Conservation (phyloP, 1,284 basidiomycete genomes). For the Bondarzewia mesenterica region DNA sequence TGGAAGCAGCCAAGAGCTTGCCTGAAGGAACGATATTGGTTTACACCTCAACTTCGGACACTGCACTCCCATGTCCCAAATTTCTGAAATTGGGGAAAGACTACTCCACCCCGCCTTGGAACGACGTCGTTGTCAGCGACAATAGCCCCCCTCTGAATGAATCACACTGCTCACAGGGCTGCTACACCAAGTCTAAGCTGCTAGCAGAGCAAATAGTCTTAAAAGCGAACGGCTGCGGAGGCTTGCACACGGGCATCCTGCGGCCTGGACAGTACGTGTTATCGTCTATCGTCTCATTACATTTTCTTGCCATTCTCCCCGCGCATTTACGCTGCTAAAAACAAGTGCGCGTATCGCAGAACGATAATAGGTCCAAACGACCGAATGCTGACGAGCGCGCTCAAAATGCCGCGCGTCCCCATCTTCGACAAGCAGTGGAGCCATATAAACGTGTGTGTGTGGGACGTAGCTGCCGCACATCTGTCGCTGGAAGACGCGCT, state of each 20-base stretch:
- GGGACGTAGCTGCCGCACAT: constrained; percentile 28
- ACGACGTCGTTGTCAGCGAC: constrained; percentile 15
- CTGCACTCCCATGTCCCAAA: constrained; percentile 18
- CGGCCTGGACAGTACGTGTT: constrained; percentile 23
- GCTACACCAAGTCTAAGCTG: constrained; percentile 23
- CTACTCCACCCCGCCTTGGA: constrained; percentile 8
- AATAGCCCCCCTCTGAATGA: constrained; percentile 16
- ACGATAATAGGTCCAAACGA: constrained; percentile 28
- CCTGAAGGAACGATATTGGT: constrained; percentile 18
- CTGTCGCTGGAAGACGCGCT: constrained; percentile 24
- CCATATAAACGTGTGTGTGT: constrained; percentile 24
- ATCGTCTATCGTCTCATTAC: not conserved
- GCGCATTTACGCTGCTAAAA: not conserved
- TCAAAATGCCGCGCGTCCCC: constrained; percentile 21
- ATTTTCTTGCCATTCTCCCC: not conserved
- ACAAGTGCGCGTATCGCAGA: constrained; percentile 11
- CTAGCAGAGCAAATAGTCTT: constrained; percentile 24
- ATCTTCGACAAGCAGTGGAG: constrained; percentile 23
- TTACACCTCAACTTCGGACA: constrained; percentile 24
- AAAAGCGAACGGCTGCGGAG: constrained; percentile 17
- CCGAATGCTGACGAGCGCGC: constrained; percentile 21
- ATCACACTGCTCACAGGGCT: constrained; percentile 14
- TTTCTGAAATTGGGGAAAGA: constrained; percentile 22
- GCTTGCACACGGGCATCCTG: constrained; percentile 22
- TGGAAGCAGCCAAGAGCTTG: constrained; percentile 19